Conservation (phyloP, 306 rosid species). For the Rosa chinensis region DNA sequence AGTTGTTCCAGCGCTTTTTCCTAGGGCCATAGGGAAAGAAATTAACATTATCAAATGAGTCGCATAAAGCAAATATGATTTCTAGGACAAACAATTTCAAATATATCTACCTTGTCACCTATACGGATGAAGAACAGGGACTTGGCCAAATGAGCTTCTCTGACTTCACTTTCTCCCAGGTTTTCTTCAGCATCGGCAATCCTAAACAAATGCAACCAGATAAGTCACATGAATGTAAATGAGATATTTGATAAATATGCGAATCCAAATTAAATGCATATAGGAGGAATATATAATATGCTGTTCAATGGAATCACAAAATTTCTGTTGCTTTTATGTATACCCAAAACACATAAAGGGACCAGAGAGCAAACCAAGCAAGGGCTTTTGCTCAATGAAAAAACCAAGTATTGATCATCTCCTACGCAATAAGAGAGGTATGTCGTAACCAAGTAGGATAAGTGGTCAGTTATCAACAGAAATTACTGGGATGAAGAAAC, state of each 20-base stretch:
- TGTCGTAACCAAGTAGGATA: neutral
- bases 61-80: neutral
- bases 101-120: conserved; percentile 77
- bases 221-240: conserved; percentile 11
- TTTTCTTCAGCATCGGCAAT: conserved; percentile 98
- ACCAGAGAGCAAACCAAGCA: neutral
- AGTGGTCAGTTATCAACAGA: neutral
- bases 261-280: neutral
- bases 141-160: conserved; percentile 97
- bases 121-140: conserved; percentile 82
- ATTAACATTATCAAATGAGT: conserved; percentile 3
- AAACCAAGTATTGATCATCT: neutral
- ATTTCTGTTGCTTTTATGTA: neutral
- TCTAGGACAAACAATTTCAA: conserved; percentile 1
- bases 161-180: conserved; percentile 98
- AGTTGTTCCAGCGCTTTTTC: conserved; percentile 90
- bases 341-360: neutral
- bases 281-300: neutral
- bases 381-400: neutral
- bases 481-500: neutral
- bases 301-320: neutral
- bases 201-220: conserved; percentile 46
- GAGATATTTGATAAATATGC: neutral
- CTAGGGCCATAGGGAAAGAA: conserved; percentile 41
- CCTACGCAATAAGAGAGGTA: neutral